These are phyloP conservation scores for Hanseniaspora lachancei DNA, from an alignment of 805 yeast species.

Conservation along the genomic window DNA sequence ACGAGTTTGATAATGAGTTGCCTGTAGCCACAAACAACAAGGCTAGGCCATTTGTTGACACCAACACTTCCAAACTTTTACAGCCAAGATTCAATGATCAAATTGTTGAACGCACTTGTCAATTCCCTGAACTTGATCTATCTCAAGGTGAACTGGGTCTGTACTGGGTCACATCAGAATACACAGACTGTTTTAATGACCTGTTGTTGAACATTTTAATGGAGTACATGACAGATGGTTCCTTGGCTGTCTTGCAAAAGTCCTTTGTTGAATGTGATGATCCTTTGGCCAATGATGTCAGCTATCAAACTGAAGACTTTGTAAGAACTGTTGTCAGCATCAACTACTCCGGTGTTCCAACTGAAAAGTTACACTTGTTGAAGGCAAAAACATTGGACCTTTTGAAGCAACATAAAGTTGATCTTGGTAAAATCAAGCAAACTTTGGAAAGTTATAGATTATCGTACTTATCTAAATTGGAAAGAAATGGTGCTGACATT, in stretches of 20 bases:
- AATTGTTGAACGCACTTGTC: slow-evolving; percentile 34
- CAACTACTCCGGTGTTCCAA: slow-evolving; percentile 61
- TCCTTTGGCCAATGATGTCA: slow-evolving; percentile 65
- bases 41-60: slow-evolving; percentile 70
- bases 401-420: slow-evolving; percentile 47
- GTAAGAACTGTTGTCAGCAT: slow-evolving; percentile 44
- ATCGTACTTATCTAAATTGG: slow-evolving; percentile 48
- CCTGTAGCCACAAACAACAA: slow-evolving; percentile 28
- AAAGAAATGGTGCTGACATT: slow-evolving; percentile 43
- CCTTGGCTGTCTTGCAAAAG: slow-evolving; percentile 62
- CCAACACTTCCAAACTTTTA: slow-evolving; percentile 17
- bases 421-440: slow-evolving; percentile 52
- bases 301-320: slow-evolving; percentile 63
- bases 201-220: slow-evolving; percentile 62
- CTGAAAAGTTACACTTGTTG: slow-evolving; percentile 43
- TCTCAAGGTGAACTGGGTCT: slow-evolving; percentile 61
- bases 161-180: slow-evolving; percentile 72
- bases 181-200: slow-evolving; percentile 37
- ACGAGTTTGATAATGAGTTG: slow-evolving; percentile 46
- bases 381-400: slow-evolving; percentile 39
- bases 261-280: slow-evolving; percentile 66
- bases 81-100: slow-evolving; percentile 11
- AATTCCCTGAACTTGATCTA: slow-evolving; percentile 85
- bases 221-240: slow-evolving; percentile 60
- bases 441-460: slow-evolving; percentile 52